A percentile compares a stretch with the other conserved stretches of the same genome.
Evolutionary conservation across 2,329 filamentous ascomycete species (phyloP).

Genomic region (Neonectria neomacrospora): DNA sequence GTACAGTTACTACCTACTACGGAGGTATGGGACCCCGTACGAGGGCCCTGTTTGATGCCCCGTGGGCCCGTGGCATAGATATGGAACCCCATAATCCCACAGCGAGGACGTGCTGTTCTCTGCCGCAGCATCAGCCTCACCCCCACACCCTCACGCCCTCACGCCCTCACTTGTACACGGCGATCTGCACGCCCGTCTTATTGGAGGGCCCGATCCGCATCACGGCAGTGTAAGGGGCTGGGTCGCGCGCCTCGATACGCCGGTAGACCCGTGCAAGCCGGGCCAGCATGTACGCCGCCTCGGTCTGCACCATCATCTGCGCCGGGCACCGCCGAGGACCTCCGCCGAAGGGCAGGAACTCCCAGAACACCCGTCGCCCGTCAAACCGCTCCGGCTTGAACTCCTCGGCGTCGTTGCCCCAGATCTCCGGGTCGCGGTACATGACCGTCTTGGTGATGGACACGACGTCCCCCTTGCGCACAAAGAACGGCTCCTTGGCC

Average conservation of each 20-base stretch:
- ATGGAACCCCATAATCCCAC: background rate
- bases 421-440: constrained; percentile 51
- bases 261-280: constrained; percentile 14
- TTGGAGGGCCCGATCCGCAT: constrained; percentile 26
- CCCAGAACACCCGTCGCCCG: constrained; percentile 34
- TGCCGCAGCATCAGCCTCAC: background rate
- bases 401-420: constrained; percentile 51
- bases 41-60: background rate
- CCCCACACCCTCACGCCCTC: no score
- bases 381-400: constrained; percentile 54
- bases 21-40: background rate
- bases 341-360: constrained; percentile 37
- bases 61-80: background rate
- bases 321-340: constrained; percentile 38
- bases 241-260: constrained; percentile 25
- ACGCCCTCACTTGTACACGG: constrained; percentile 21
- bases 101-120: background rate
- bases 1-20: background rate
- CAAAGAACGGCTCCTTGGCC: constrained; percentile 58
- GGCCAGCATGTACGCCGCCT: constrained; percentile 34
- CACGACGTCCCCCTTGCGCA: constrained; percentile 59
- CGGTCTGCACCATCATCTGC: constrained; percentile 38
- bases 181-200: constrained; percentile 26
- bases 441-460: constrained; percentile 55
- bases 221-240: constrained; percentile 23